These are phyloP conservation scores for Coniferiporia sulphurascens DNA, from an alignment of 1,284 basidiomycete genomes.

Conservation along the genomic window DNA sequence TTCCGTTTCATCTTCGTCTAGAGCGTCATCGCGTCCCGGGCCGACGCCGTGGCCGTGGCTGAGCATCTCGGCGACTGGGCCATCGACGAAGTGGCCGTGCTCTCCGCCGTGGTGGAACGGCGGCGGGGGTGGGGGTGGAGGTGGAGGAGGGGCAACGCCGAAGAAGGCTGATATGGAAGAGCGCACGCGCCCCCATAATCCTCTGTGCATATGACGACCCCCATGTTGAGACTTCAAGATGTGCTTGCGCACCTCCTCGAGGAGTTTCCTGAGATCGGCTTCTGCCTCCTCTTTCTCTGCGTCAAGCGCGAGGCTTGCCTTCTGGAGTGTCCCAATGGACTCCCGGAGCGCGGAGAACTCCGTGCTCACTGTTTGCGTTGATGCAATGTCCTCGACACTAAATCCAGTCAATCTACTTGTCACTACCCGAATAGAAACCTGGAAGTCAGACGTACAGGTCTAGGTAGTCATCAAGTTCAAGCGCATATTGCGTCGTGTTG, in stretches of 20 bases:
- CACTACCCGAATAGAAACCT: background rate
- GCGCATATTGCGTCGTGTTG: slow-evolving; percentile 72
- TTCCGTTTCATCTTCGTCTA: background rate
- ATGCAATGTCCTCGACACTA: slow-evolving; percentile 31
- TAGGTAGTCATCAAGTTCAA: slow-evolving; percentile 46
- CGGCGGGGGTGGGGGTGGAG: background rate
- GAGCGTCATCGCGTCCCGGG: background rate
- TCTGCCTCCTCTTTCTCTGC: slow-evolving; percentile 41
- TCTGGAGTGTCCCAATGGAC: slow-evolving; percentile 47
- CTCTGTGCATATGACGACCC: background rate
- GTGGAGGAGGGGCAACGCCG: slow-evolving; percentile 3
- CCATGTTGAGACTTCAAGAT: slow-evolving; percentile 12
- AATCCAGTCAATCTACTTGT: too few relatives aligned
- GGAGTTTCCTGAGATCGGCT: slow-evolving; percentile 29
- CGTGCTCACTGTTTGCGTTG: slow-evolving; percentile 4
- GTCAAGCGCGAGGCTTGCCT: slow-evolving; percentile 52
- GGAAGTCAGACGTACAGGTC: slow-evolving; percentile 34
- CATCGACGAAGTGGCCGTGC: background rate
- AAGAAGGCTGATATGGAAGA: background rate
- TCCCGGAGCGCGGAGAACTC: slow-evolving; percentile 33
- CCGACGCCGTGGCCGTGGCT: background rate
- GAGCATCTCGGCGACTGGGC: too few relatives aligned
- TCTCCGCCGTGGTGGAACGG: background rate
- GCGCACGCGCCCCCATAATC: background rate
- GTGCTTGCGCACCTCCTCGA: slow-evolving; percentile 32